These are phyloP conservation scores for Panicum virgatum DNA, from an alignment of 202 grass and related monocot species.

Conservation along the genomic window DNA sequence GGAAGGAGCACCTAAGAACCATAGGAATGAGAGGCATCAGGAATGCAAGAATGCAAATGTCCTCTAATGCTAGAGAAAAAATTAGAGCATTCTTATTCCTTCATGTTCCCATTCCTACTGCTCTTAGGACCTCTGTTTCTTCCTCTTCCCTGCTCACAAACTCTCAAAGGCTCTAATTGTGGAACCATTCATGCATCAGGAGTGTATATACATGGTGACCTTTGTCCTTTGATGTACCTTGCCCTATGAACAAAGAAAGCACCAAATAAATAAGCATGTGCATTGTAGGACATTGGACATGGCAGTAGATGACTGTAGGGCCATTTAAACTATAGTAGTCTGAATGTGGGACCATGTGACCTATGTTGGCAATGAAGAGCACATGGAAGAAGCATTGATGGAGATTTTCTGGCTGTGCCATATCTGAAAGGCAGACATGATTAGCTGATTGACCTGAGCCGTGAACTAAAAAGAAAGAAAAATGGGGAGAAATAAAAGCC, in stretches of 20 bases:
- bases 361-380: not conserved
- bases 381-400: not conserved
- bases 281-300: not conserved
- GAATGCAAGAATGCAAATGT: not conserved
- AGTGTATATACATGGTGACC: not conserved
- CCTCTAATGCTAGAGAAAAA: slow-evolving; percentile 1
- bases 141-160: slow-evolving; percentile 18
- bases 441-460: not conserved
- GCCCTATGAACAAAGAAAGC: not conserved
- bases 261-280: not conserved
- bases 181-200: not conserved
- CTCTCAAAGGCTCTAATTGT: not conserved
- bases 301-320: not conserved
- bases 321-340: not conserved
- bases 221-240: not conserved
- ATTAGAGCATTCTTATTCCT: not conserved
- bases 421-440: not conserved
- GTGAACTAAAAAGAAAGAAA: not conserved
- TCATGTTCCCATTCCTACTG: slow-evolving; percentile 36
- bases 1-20: slow-evolving; percentile 35
- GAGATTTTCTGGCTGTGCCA: not conserved
- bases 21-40: slow-evolving; percentile 43
- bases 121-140: slow-evolving; percentile 38
- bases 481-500: too few relatives aligned
- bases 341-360: not conserved